A percentile compares a stretch with the other conserved stretches of the same genome.
Evolutionary conservation across 2,329 filamentous ascomycete species (phyloP).

Genomic region (Fusarium palustre): DNA sequence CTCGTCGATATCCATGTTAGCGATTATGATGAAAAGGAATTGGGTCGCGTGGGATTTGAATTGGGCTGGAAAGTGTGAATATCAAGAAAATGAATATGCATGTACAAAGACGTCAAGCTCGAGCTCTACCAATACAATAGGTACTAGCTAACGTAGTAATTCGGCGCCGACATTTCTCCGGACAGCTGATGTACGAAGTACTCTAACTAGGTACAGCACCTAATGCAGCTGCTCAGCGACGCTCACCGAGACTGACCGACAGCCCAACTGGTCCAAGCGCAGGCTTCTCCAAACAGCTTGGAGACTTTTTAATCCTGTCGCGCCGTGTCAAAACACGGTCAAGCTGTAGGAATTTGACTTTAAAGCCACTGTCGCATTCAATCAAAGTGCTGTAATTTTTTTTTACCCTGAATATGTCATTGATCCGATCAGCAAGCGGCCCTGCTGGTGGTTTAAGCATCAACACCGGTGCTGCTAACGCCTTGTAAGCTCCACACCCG

Average conservation of each 20-base stretch:
- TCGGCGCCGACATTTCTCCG: conserved; percentile 49
- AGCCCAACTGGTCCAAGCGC: conserved; percentile 39
- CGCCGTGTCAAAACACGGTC: conserved; percentile 39
- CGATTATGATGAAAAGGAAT: conserved; percentile 9
- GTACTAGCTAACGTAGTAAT: conserved; percentile 11
- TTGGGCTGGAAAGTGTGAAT: background rate
- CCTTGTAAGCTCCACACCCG: conserved; percentile 51
- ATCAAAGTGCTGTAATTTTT: conserved; percentile 23
- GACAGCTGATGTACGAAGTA: background rate
- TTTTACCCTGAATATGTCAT: conserved; percentile 56
- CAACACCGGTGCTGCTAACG: conserved; percentile 71
- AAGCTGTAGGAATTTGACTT: conserved; percentile 34
- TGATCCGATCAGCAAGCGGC: conserved; percentile 69
- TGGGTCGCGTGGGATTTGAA: background rate
- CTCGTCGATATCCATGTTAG: conserved; percentile 73
- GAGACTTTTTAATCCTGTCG: conserved; percentile 35
- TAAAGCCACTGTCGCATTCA: conserved; percentile 38
- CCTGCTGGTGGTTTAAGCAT: conserved; percentile 71
- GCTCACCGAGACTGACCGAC: conserved; percentile 34
- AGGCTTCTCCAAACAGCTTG: conserved; percentile 29
- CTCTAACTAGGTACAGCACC: background rate
- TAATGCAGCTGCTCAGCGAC: conserved; percentile 17
- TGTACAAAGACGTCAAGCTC: conserved; percentile 37
- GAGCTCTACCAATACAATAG: conserved; percentile 32
- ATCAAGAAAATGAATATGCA: background rate